Evolutionary conservation across 2,329 filamentous ascomycete species (phyloP).

Genomic region (Colletotrichum euphorbiae): DNA sequence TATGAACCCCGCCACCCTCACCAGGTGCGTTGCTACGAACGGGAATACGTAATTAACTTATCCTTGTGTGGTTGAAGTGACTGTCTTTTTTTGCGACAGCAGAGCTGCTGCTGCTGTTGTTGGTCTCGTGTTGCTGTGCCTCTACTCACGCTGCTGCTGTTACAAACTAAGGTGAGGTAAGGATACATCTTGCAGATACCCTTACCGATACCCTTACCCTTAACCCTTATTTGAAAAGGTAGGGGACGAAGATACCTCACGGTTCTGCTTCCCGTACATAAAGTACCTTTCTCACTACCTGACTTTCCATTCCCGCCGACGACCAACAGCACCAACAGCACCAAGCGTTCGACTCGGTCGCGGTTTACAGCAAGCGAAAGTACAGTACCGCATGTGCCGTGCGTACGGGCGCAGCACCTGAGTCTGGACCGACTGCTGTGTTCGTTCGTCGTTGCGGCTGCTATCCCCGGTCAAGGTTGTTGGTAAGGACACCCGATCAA

Average conservation of each 20-base stretch:
- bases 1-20: constrained; percentile 38
- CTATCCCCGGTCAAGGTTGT: constrained; percentile 12
- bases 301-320: constrained; percentile 11
- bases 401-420: constrained; percentile 29
- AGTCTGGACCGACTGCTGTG: constrained; percentile 11
- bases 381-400: constrained; percentile 29
- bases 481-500: constrained; percentile 19
- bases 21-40: constrained; percentile 27
- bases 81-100: constrained; percentile 1
- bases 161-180: background rate
- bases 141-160: background rate
- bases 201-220: constrained; percentile 24
- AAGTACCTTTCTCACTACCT: constrained; percentile 11
- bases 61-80: constrained; percentile 15
- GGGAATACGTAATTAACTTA: constrained; percentile 27
- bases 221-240: background rate
- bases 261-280: background rate
- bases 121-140: constrained; percentile 12
- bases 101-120: constrained; percentile 14
- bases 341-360: constrained; percentile 6
- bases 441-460: constrained; percentile 9
- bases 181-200: constrained; percentile 16
- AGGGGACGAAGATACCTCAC: constrained; percentile 5
- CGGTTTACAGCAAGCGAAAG: constrained; percentile 24
- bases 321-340: constrained; percentile 8